Percentiles rank a stretch among this genome's conserved stretches.
Evolutionary conservation across 2,329 filamentous ascomycete genomes (phyloP).

Genomic region (Colletotrichum musicola): DNA sequence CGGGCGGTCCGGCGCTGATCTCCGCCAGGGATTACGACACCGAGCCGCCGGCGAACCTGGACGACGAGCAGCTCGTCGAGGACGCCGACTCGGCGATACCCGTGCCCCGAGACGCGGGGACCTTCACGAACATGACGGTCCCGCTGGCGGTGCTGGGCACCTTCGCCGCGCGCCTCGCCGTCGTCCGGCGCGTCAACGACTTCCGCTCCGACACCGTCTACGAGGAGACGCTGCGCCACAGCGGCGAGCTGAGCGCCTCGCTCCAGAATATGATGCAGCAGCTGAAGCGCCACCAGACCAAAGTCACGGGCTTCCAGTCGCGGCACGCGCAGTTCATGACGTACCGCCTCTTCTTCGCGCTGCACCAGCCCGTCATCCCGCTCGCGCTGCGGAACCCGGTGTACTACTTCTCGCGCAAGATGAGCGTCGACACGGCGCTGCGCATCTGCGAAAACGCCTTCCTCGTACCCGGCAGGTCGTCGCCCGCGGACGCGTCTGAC

Average conservation of each 20-base stretch:
- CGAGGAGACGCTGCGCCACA: constrained; percentile 60
- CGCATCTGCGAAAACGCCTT: constrained; percentile 42
- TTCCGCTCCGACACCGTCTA: constrained; percentile 58
- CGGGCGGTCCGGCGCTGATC: constrained; percentile 64
- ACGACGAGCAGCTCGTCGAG: constrained; percentile 64
- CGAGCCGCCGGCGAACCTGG: constrained; percentile 60
- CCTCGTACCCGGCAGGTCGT: constrained; percentile 33
- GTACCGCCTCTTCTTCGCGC: constrained; percentile 62
- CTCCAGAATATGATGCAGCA: constrained; percentile 52
- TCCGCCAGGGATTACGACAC: constrained; percentile 63
- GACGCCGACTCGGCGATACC: constrained; percentile 42
- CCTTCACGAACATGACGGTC: constrained; percentile 63
- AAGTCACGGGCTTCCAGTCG: constrained; percentile 54
- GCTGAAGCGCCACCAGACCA: constrained; percentile 41
- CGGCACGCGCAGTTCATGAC: constrained; percentile 57
- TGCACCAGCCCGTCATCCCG: constrained; percentile 65
- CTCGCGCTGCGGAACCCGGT: constrained; percentile 59
- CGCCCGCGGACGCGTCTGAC: constrained; percentile 14
- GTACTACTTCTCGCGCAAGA: constrained; percentile 67
- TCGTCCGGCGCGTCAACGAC: constrained; percentile 61
- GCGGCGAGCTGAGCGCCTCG: constrained; percentile 57
- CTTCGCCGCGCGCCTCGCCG: constrained; percentile 56
- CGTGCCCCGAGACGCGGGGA: constrained; percentile 42
- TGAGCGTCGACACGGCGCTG: constrained; percentile 57
- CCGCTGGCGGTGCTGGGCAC: constrained; percentile 60